A percentile compares a stretch with the other conserved stretches of the same genome.
phyloP scores from a whole-genome alignment of 768 basidiomycete species.

The Galerina sulciceps region DNA sequence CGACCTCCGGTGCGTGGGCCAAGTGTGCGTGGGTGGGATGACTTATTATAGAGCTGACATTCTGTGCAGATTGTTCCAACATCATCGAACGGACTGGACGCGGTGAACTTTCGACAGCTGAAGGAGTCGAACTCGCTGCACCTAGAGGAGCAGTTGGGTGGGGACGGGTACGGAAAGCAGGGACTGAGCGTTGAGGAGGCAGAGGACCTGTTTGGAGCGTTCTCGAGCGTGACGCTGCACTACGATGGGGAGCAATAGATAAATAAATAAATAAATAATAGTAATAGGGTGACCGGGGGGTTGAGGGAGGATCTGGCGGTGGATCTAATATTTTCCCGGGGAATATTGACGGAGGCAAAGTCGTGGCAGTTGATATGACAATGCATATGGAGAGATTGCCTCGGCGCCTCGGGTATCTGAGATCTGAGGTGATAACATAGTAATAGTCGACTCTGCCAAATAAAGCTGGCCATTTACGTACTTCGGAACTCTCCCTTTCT shows the following conservation, averaged over 20 bases:
- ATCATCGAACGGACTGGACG: conserved; percentile 77
- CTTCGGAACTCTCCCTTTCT: conserved; percentile 48
- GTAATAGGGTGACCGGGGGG: conserved; percentile 5
- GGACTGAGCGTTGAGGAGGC: conserved; percentile 45
- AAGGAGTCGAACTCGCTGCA: conserved; percentile 92
- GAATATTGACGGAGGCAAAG: conserved; percentile 25
- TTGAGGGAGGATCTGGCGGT: conserved; percentile 1
- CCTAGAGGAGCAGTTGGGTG: conserved; percentile 69
- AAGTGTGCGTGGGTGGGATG: too few species aligned
- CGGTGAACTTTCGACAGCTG: conserved; percentile 87
- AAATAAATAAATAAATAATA: too few species aligned
- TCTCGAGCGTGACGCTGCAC: conserved; percentile 88
- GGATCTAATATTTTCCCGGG: conserved; percentile 8
- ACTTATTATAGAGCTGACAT: too few species aligned
- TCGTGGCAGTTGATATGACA: conserved; percentile 26
- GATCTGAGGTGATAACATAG: conserved; percentile 29
- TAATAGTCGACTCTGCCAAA: conserved; percentile 25
- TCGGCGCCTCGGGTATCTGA: conserved; percentile 48
- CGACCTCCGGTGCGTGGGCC: conserved; percentile 83
- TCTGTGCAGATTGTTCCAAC: conserved; percentile 75
- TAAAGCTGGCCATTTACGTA: conserved; percentile 40
- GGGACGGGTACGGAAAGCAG: conserved; percentile 15
- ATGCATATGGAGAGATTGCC: conserved; percentile 29
- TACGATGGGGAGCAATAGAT: conserved; percentile 91
- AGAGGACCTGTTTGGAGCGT: conserved; percentile 81